Evolutionary conservation across 164 flowering plant genomes (phyloP).

Genomic region (Euptelea pleiosperma): DNA sequence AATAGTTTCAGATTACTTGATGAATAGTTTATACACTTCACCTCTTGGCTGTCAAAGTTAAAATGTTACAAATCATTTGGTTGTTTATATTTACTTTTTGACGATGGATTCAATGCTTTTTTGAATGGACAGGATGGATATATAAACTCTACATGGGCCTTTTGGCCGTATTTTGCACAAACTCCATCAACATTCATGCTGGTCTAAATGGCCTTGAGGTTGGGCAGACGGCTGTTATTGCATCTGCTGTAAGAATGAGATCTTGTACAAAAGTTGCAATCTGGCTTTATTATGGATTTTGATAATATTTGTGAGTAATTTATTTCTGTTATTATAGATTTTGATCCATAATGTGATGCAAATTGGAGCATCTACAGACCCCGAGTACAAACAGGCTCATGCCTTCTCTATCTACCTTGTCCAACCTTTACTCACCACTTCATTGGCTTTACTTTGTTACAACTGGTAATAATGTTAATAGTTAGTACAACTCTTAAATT

Average conservation of each 20-base stretch:
- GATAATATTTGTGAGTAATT: slow-evolving; percentile 3
- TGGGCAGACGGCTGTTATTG: slow-evolving; percentile 92
- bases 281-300: slow-evolving; percentile 12
- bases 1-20: not conserved
- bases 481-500: not conserved
- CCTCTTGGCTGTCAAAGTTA: not conserved
- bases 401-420: slow-evolving; percentile 90
- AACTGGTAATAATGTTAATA: slow-evolving; percentile 60
- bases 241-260: slow-evolving; percentile 77
- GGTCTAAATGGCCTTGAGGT: slow-evolving; percentile 98
- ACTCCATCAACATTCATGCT: slow-evolving; percentile 96
- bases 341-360: slow-evolving; percentile 91
- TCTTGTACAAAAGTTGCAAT: slow-evolving; percentile 7
- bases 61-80: not conserved
- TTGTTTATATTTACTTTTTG: not conserved
- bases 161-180: slow-evolving; percentile 95
- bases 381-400: slow-evolving; percentile 88
- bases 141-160: slow-evolving; percentile 92
- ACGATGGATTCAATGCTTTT: not conserved
- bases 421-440: slow-evolving; percentile 86
- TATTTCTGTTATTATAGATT: slow-evolving; percentile 46
- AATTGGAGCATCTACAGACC: slow-evolving; percentile 85
- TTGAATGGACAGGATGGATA: slow-evolving; percentile 58
- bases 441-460: slow-evolving; percentile 79
- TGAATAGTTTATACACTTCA: slow-evolving; percentile 4